phyloP scores from a whole-genome alignment of 495 filamentous ascomycete species.

The Penicillium longicatenatum region DNA sequence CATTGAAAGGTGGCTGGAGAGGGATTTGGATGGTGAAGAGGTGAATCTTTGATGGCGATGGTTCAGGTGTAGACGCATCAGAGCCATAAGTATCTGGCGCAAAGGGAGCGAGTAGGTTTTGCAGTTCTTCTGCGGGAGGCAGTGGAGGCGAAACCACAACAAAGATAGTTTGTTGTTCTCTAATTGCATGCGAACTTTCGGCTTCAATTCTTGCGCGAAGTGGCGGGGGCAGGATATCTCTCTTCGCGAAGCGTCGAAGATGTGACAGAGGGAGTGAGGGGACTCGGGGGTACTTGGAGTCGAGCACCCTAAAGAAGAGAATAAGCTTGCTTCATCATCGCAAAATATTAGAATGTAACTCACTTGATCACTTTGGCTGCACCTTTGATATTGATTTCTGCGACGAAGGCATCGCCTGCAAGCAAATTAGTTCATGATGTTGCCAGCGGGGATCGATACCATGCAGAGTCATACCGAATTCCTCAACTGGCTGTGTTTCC shows the following conservation, averaged over 20 bases:
- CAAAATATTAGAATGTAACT: constrained; percentile 2
- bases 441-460: not conserved
- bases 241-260: constrained; percentile 78
- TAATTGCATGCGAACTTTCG: constrained; percentile 9
- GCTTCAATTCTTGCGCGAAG: constrained; percentile 37
- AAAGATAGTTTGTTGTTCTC: constrained; percentile 34
- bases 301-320: constrained; percentile 36
- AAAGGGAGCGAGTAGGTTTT: constrained; percentile 39
- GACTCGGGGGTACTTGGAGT: constrained; percentile 53
- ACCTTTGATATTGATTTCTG: constrained; percentile 46
- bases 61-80: constrained; percentile 7
- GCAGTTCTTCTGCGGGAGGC: constrained; percentile 30
- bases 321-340: not conserved
- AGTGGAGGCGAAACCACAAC: constrained; percentile 42
- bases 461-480: constrained; percentile 35
- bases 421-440: constrained; percentile 11
- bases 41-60: constrained; percentile 30
- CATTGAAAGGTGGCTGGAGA: constrained; percentile 70
- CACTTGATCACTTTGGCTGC: constrained; percentile 52
- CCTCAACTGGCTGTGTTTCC: constrained; percentile 41
- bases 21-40: constrained; percentile 66
- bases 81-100: constrained; percentile 15
- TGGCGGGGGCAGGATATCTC: constrained; percentile 60
- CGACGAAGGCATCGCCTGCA: constrained; percentile 45
- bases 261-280: constrained; percentile 67